phyloP scores from a whole-genome alignment of 805 yeast genomes.

The Spathaspora girioi region DNA sequence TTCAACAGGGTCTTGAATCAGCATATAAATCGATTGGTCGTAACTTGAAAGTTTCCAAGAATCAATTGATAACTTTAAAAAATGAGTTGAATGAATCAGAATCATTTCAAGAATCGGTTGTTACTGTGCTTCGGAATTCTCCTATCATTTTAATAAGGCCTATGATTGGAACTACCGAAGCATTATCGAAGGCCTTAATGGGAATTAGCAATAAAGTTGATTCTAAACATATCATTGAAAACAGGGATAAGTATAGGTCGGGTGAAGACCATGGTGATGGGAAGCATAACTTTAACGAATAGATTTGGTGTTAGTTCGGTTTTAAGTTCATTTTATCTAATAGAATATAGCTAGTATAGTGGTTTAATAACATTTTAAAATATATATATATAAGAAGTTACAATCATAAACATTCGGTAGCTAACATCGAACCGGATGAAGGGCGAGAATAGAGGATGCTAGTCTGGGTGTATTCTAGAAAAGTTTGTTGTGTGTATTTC shows the following conservation, averaged over 20 bases:
- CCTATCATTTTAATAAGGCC: conserved; percentile 83
- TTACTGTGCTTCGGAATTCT: conserved; percentile 67
- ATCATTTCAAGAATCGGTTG: conserved; percentile 62
- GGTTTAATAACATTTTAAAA: not conserved
- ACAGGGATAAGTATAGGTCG: conserved; percentile 62
- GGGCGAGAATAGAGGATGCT: no score
- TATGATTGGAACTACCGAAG: conserved; percentile 89
- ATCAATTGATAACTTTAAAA: conserved; percentile 57
- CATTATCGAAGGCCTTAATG: conserved; percentile 73
- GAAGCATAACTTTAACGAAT: not conserved
- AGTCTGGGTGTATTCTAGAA: no score
- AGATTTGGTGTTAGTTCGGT: not conserved
- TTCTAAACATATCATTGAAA: conserved; percentile 53
- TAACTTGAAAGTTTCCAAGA: conserved; percentile 63
- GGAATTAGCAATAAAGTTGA: conserved; percentile 83
- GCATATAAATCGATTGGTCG: conserved; percentile 73
- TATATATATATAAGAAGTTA: not conserved
- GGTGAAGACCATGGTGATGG: conserved; percentile 1
- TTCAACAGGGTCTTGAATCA: conserved; percentile 68
- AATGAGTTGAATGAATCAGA: conserved; percentile 62
- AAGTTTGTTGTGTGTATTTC: no score
- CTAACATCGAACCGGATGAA: no score
- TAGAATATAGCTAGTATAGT: not conserved
- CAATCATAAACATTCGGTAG: not conserved
- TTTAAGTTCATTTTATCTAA: not conserved